Base-by-base conservation (phyloP, 2,329 filamentous ascomycete species). In the Aspergillus ruber region DNA sequence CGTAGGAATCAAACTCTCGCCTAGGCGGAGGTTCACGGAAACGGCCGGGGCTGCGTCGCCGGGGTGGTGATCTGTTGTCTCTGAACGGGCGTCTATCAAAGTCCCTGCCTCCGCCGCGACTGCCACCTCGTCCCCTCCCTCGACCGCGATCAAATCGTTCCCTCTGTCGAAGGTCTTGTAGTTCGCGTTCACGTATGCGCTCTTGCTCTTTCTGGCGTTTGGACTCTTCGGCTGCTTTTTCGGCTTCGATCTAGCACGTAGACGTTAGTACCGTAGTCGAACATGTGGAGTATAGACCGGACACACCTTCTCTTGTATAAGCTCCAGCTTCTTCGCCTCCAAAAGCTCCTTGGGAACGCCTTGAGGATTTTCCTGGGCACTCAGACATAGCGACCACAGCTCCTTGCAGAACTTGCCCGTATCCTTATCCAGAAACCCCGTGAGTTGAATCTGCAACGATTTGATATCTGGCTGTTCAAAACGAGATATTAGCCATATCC, bases 321-420 rank as follows among this genome's bases (percentile, higher is more conserved):
- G 75, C 69, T 98, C 93, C 40, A 88, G 74, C 71, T 97, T 98
- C 76, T 98, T 98, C 0, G 91, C 90, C 66, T 98, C 93, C 2
- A 98, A 74, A 38, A 98, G 77, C 69, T 96, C 90, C 68, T 95
- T 91, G 0, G 93, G 91, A 10, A 98, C 90, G 46, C 93, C 93
- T 64, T 93, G 86, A 0, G 89, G 83, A 65, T 85, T 95, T 36
- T 80, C 76, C 68, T 98, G 93, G 8, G 90, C 93, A 67, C 90
- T 96, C 41, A 98, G 73, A 59, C 91, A 86, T 15, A 98, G 74
- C 50, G 84, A 88, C 93, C 93, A 98, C 10, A 98, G 72, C 53
- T 96, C 88, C 65, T 95, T 91, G 69, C 91, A 96, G 64, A 98
- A 98, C 0, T 78, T 71, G 1, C 89, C 77, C 0, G 90, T 93